Conservation (phyloP, 2,329 filamentous ascomycete species). For the Aureobasidium musti region DNA sequence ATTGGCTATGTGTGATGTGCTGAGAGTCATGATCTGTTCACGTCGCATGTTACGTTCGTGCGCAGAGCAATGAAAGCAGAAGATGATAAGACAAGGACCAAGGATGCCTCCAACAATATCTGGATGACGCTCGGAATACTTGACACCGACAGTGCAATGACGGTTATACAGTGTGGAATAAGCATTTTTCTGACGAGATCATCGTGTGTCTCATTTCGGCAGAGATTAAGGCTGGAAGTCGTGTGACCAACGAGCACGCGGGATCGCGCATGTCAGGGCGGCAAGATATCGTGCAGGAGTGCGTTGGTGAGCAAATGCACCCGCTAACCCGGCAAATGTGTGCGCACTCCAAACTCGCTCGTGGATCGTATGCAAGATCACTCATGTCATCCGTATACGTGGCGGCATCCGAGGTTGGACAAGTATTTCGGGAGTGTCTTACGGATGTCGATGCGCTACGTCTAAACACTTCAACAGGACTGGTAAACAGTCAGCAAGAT, state of each 20-base stretch:
- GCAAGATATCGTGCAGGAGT: neutral
- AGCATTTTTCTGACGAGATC: neutral
- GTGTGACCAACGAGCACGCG: neutral
- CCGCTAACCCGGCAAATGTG: neutral
- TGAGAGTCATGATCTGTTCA: neutral
- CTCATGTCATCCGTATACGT: neutral
- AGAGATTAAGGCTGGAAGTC: neutral
- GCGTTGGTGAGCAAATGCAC: neutral
- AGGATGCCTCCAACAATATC: neutral
- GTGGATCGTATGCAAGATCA: neutral
- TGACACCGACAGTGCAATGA: neutral
- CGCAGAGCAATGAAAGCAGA: neutral
- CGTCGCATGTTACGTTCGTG: neutral
- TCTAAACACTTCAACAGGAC: slow-evolving; percentile 58
- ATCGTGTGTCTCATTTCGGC: neutral
- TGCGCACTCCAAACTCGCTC: neutral
- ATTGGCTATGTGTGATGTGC: neutral
- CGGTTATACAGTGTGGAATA: no score
- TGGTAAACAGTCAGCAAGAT: slow-evolving; percentile 37
- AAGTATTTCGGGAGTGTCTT: neutral
- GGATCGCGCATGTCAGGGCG: neutral
- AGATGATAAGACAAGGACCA: neutral
- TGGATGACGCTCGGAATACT: neutral
- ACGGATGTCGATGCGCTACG: slow-evolving; percentile 42
- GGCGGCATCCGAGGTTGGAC: neutral